Evolutionary conservation across 179 eudicot genomes (phyloP).

Genomic region (Silene noctiflora): DNA sequence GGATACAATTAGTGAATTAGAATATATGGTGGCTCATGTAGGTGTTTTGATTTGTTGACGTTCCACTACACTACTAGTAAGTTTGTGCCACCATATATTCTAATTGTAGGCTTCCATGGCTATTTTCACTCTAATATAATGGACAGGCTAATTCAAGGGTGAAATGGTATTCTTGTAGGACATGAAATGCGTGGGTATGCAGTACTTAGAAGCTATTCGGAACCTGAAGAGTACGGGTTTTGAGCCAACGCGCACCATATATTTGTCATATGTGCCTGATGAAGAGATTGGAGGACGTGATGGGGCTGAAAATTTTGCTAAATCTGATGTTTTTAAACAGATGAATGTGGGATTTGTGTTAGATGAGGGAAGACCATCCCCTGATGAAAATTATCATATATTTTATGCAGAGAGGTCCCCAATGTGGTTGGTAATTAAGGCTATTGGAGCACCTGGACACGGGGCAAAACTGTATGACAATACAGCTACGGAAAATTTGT

Average conservation of each 20-base stretch:
- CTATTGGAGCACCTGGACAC: conserved; percentile 84
- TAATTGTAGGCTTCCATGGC: no score
- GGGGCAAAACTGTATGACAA: conserved; percentile 89
- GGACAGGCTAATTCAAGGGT: no score
- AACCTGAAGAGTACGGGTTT: conserved; percentile 51
- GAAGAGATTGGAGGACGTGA: conserved; percentile 95
- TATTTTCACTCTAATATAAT: no score
- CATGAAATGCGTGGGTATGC: conserved; percentile 89
- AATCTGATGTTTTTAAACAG: conserved; percentile 50
- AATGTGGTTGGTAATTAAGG: conserved; percentile 88
- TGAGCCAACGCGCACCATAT: conserved; percentile 60
- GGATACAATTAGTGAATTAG: no score
- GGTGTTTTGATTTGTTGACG: no score
- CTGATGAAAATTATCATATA: conserved; percentile 48
- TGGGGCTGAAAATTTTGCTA: conserved; percentile 62
- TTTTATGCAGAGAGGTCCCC: conserved; percentile 77
- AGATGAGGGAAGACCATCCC: conserved; percentile 83
- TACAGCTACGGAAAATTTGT: conserved; percentile 79
- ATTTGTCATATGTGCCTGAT: conserved; percentile 80
- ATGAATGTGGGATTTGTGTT: conserved; percentile 79
- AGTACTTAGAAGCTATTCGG: conserved; percentile 78
- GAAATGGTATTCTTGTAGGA: conserved; percentile 29
- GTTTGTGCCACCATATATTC: no score
- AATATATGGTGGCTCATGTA: no score
- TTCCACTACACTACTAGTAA: no score